Conservation (phyloP, 495 filamentous ascomycete genomes). For the Staphylotrichum longicolle region DNA sequence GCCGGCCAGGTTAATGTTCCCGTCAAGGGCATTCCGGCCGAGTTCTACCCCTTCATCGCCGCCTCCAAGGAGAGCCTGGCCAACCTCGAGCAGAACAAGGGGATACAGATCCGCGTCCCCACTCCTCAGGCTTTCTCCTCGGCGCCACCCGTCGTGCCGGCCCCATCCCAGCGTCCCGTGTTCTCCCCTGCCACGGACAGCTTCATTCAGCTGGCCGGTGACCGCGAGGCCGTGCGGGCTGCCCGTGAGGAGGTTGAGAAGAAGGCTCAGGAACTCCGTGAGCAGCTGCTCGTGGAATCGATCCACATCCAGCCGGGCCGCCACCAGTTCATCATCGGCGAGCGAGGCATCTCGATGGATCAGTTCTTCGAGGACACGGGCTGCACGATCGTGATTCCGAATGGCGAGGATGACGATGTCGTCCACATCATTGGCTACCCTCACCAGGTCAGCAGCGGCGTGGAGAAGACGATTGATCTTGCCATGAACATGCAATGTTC, state of each 20-base stretch:
- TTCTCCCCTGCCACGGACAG: constrained; percentile 65
- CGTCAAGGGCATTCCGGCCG: constrained; percentile 77
- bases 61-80: constrained; percentile 70
- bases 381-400: constrained; percentile 81
- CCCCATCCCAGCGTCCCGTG: constrained; percentile 59
- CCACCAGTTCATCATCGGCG: constrained; percentile 89
- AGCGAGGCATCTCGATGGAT: constrained; percentile 70
- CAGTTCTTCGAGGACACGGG: constrained; percentile 88
- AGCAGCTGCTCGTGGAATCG: constrained; percentile 66
- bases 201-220: constrained; percentile 81
- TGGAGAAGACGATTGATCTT: constrained; percentile 77
- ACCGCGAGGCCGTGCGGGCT: constrained; percentile 76
- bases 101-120: constrained; percentile 74
- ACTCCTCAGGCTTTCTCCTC: constrained; percentile 70
- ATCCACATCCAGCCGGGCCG: constrained; percentile 71
- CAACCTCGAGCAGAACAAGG: constrained; percentile 60
- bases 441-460: constrained; percentile 65
- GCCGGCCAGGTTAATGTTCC: constrained; percentile 74
- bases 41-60: constrained; percentile 94
- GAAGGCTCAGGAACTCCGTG: constrained; percentile 66
- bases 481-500: constrained; percentile 77
- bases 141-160: constrained; percentile 64
- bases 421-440: constrained; percentile 79
- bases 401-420: constrained; percentile 64
- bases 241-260: constrained; percentile 77